Evolutionary conservation across 1,284 basidiomycete genomes (phyloP), one percentile per base, ranked within the genome.

Genomic region (Ganoderma resinaceum): DNA sequence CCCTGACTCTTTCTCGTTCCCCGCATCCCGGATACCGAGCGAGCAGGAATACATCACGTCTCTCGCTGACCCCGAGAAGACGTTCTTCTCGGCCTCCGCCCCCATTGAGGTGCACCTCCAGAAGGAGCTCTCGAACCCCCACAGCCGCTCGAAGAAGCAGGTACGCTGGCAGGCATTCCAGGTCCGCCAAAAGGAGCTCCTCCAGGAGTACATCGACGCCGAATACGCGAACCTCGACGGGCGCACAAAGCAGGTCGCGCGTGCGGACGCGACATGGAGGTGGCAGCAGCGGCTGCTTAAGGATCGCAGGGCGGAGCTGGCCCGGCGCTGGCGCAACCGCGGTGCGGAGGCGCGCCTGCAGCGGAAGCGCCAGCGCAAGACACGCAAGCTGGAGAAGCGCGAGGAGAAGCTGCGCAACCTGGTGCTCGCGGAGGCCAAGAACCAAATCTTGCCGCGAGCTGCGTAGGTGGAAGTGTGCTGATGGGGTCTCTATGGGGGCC

Each of bases 111-210:
- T 86, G 20, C 87, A 89, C 75, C 78, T 95, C 65, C 77, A 82
- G 38, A 85, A 85, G 70, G 93, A 95, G 75, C 86, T 95, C 52
- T 85, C 91, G 31, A 94, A 94, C 78, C 92, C 92, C 38, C 91
- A 94, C 76, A 89, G 91, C 16, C 89, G 92, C 29, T 90, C 91
- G 11, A 94, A 92, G 83, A 93, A 92, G 77, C 89, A 92, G 74
- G 82, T 83, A 58, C 87, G 93, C 70, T 94, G 91, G 90, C 86
- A 92, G 76, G 82, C 83, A 7, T 84, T 83, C 72, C 83, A 85
- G 72, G 75, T 77, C 23, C 81, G 83, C 72, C 85, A 84, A 76
- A 82, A 84, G 57, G 78, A 80, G 20, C 80, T 90, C 65, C 81
- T 91, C 63, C 81, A 85, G 70, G 80, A 87, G 68, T 86, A 87